Conservation (phyloP, 345 rosid genomes). For the Acer saccharum region DNA sequence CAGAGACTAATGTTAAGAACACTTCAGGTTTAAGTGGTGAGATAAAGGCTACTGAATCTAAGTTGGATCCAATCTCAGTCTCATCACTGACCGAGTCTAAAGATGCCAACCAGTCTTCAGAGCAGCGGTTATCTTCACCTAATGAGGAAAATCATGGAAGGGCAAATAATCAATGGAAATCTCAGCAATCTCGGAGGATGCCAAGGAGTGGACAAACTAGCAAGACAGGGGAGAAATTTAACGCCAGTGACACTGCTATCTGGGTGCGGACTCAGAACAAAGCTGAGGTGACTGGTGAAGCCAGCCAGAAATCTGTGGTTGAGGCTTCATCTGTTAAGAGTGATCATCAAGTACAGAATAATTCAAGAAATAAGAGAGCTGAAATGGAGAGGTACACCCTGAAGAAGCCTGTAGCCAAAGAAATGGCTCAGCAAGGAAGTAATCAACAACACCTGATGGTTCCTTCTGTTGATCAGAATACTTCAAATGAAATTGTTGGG, state of each 20-base stretch:
- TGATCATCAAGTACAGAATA: constrained; percentile 56
- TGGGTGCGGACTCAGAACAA: constrained; percentile 80
- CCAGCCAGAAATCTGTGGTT: constrained; percentile 36
- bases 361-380: constrained; percentile 72
- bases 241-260: constrained; percentile 54
- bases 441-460: constrained; percentile 44
- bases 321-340: constrained; percentile 52
- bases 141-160: constrained; percentile 57
- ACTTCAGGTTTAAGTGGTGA: constrained; percentile 41
- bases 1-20: constrained; percentile 37
- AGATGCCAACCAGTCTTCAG: constrained; percentile 51
- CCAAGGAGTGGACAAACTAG: constrained; percentile 51
- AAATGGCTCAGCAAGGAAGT: constrained; percentile 71
- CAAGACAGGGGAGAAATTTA: constrained; percentile 59
- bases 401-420: constrained; percentile 88
- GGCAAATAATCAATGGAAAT: constrained; percentile 59
- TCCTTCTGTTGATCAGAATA: constrained; percentile 38
- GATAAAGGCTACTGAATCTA: constrained; percentile 45
- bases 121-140: constrained; percentile 43
- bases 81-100: constrained; percentile 34
- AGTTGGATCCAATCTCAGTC: constrained; percentile 27
- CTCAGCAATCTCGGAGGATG: constrained; percentile 66
- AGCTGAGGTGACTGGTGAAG: constrained; percentile 56
- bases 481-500: constrained; percentile 33
- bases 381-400: constrained; percentile 91